A percentile compares a stretch with the other conserved stretches of the same genome.
These are phyloP conservation scores for Phaeotremella fagi DNA, from an alignment of 768 basidiomycete genomes.

Conservation along the genomic window DNA sequence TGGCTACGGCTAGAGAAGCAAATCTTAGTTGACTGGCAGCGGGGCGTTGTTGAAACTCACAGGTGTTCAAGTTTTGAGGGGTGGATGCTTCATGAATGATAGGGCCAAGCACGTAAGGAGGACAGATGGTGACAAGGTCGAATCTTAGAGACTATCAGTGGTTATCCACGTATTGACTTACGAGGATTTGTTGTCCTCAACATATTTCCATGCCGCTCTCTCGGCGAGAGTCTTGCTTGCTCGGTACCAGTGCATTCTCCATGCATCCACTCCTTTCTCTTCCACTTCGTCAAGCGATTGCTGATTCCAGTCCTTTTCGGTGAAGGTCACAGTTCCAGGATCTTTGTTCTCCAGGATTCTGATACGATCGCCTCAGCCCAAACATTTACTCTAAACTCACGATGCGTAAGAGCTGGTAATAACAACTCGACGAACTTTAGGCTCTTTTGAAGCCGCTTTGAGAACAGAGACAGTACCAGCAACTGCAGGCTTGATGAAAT, in stretches of 20 bases:
- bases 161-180: not conserved
- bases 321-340: constrained; percentile 8
- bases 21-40: too few species aligned
- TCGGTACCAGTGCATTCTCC: constrained; percentile 18
- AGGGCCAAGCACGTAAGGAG: constrained; percentile 17
- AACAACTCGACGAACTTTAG: constrained; percentile 2
- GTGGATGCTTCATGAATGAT: constrained; percentile 10
- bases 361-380: not conserved
- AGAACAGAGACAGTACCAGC: constrained; percentile 5
- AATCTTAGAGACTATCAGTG: not conserved
- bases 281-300: constrained; percentile 15
- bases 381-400: not conserved
- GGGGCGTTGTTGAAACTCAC: constrained; percentile 1
- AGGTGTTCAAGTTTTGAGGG: constrained; percentile 9
- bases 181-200: constrained; percentile 8
- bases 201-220: constrained; percentile 14
- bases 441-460: constrained; percentile 9
- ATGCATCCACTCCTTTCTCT: constrained; percentile 12
- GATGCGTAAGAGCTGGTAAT: constrained; percentile 18
- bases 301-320: constrained; percentile 15
- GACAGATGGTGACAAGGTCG: constrained; percentile 13
- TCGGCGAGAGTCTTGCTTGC: constrained; percentile 13
- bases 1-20: constrained; percentile 4
- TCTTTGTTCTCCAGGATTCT: constrained; percentile 19
- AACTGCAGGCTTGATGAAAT: constrained; percentile 14